Conservation (phyloP, 1,284 basidiomycete species). For the Vanrija sp. region DNA sequence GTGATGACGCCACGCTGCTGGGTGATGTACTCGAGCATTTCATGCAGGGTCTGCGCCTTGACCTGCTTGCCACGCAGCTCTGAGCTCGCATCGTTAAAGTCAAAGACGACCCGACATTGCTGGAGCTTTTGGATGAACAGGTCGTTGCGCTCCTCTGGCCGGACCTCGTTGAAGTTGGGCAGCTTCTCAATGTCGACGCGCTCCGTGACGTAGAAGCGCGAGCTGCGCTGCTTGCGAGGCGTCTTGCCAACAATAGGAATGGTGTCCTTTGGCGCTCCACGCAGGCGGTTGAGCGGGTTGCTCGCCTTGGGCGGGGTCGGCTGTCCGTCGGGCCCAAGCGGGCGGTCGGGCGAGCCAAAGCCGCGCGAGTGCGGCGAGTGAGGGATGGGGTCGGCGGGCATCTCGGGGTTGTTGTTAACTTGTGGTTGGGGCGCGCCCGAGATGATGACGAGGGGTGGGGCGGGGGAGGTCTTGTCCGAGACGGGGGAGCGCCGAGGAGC, state of each 20-base stretch:
- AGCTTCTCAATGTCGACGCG: slow-evolving; percentile 94
- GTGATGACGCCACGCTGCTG: slow-evolving; percentile 95
- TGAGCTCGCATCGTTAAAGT: slow-evolving; percentile 96
- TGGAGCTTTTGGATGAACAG: slow-evolving; percentile 93
- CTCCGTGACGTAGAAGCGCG: slow-evolving; percentile 92
- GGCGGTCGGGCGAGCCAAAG: slow-evolving; percentile 39
- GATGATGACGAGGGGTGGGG: slow-evolving; percentile 86
- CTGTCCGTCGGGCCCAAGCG: slow-evolving; percentile 37
- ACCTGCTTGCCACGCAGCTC: slow-evolving; percentile 98
- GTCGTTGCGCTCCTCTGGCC: slow-evolving; percentile 79
- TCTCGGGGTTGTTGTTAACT: slow-evolving; percentile 52
- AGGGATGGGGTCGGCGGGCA: slow-evolving; percentile 58
- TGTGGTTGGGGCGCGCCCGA: slow-evolving; percentile 53
- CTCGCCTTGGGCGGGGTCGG: slow-evolving; percentile 52
- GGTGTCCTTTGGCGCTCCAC: slow-evolving; percentile 68
- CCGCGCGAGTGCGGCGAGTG: slow-evolving; percentile 53
- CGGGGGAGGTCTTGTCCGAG: slow-evolving; percentile 49
- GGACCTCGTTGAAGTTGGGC: slow-evolving; percentile 89
- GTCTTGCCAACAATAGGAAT: slow-evolving; percentile 93
- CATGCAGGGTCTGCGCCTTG: slow-evolving; percentile 95
- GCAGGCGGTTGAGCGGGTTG: slow-evolving; percentile 49
- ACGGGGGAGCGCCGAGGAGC: slow-evolving; percentile 44
- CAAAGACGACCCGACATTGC: slow-evolving; percentile 95
- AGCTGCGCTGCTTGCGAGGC: slow-evolving; percentile 90
- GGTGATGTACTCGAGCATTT: slow-evolving; percentile 99